A percentile compares a stretch with the other conserved stretches of the same genome.
Conservation (phyloP, 139 green algal genomes). For the Parachlorella kessleri region DNA sequence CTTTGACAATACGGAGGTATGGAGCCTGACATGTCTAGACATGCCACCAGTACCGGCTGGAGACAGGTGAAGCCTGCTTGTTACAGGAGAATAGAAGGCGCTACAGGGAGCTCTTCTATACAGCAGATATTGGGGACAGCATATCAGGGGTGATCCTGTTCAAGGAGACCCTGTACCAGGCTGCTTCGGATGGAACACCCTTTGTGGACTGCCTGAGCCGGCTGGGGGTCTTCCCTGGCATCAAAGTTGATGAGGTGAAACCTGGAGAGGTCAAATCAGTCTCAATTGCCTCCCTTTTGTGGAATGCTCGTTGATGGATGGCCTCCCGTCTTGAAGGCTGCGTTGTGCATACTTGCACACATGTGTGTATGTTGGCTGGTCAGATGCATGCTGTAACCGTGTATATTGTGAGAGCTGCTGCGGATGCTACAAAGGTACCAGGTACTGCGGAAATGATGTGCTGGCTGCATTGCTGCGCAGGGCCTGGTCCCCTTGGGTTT, state of each 20-base stretch:
- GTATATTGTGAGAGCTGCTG: too few relatives aligned
- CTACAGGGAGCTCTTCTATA: slow-evolving; percentile 81
- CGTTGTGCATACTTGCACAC: too few relatives aligned
- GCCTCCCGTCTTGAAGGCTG: too few relatives aligned
- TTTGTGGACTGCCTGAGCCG: slow-evolving; percentile 75
- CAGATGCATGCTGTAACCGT: too few relatives aligned
- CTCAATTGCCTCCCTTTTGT: too few relatives aligned
- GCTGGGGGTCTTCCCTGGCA: slow-evolving; percentile 75
- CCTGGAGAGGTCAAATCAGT: too few relatives aligned
- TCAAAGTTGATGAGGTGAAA: slow-evolving; percentile 71
- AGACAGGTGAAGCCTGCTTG: not conserved
- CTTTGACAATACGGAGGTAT: slow-evolving; percentile 54
- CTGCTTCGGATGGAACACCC: slow-evolving; percentile 48
- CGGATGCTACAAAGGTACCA: too few relatives aligned
- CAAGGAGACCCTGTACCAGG: slow-evolving; percentile 91
- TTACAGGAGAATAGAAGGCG: slow-evolving; percentile 53
- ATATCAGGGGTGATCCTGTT: slow-evolving; percentile 88
- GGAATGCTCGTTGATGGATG: too few relatives aligned
- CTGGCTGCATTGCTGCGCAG: not conserved
- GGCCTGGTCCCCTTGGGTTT: not conserved
- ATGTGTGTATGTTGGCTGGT: too few relatives aligned
- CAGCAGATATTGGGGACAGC: slow-evolving; percentile 63
- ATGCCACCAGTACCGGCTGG: slow-evolving; percentile 17
- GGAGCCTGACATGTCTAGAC: not conserved
- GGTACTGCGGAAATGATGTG: too few relatives aligned